Percentiles rank a stretch among this genome's conserved stretches.
phyloP scores from a whole-genome alignment of 371 early-diverging fungal genomes.

The Saksenaea oblongispora region DNA sequence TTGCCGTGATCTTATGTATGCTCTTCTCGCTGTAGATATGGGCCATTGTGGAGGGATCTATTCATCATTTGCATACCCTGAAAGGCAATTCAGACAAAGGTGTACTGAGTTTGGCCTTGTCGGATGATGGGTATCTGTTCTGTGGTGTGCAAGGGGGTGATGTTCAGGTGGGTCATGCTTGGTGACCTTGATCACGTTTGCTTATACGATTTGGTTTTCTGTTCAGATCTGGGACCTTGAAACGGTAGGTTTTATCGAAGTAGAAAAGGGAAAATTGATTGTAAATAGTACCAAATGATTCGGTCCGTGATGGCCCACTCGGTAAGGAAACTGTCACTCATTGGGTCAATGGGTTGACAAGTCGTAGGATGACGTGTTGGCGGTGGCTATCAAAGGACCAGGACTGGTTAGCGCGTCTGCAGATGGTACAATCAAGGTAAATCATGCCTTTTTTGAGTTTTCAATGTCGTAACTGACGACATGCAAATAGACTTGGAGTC shows the following conservation, averaged over 20 bases:
- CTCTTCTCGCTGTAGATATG: constrained; percentile 48
- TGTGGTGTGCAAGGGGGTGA: constrained; percentile 83
- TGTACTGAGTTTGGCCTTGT: constrained; percentile 63
- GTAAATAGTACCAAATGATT: constrained; percentile 59
- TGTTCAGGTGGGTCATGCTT: constrained; percentile 50
- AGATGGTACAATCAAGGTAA: constrained; percentile 76
- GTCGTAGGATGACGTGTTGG: constrained; percentile 66
- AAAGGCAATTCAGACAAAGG: constrained; percentile 62
- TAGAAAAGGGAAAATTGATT: background rate
- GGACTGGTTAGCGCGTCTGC: constrained; percentile 73
- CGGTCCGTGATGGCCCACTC: constrained; percentile 66
- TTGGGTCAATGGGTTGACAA: background rate
- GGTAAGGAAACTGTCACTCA: constrained; percentile 26
- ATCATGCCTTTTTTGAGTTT: constrained; percentile 1
- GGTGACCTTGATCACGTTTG: background rate
- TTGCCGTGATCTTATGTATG: background rate
- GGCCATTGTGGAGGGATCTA: constrained; percentile 44
- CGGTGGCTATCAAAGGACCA: constrained; percentile 49
- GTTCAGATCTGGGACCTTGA: constrained; percentile 80
- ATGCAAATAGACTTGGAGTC: constrained; percentile 67
- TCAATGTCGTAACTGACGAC: background rate
- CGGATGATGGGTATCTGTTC: constrained; percentile 70
- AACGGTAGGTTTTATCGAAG: constrained; percentile 42
- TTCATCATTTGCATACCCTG: constrained; percentile 44
- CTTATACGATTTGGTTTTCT: background rate